Evolutionary conservation across 305 asterid genomes (phyloP).

Genomic region (Plantago lanceolata): DNA sequence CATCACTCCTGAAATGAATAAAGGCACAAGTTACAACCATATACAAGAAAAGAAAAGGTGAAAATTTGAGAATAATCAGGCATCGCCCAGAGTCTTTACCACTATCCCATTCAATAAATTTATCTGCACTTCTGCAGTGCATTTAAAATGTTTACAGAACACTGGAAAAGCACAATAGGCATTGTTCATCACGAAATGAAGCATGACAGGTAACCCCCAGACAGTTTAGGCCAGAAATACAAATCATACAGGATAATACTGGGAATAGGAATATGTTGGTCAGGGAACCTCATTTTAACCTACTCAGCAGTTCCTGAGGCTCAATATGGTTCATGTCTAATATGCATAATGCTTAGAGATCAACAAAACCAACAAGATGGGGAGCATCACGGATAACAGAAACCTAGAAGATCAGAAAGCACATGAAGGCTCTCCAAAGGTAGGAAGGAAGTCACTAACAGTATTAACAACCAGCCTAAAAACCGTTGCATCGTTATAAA

Average conservation of each 20-base stretch:
- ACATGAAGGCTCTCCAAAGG: background rate
- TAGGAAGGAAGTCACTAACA: background rate
- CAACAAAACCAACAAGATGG: background rate
- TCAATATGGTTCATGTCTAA: background rate
- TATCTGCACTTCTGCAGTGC: slow-evolving; percentile 2
- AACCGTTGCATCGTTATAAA: background rate
- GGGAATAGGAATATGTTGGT: background rate
- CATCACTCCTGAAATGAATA: slow-evolving; percentile 61
- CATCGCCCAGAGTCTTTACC: slow-evolving; percentile 10
- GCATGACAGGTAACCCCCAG: background rate
- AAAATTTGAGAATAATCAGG: background rate
- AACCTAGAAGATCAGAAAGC: background rate
- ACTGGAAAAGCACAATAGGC: background rate
- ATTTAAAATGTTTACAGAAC: slow-evolving; percentile 9
- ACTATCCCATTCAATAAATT: slow-evolving; percentile 3
- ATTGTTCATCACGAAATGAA: background rate
- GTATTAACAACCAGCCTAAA: background rate
- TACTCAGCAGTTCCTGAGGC: background rate
- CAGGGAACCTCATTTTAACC: background rate
- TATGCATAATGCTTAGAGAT: background rate
- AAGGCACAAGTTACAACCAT: slow-evolving; percentile 11
- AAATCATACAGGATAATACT: background rate
- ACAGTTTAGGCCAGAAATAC: background rate
- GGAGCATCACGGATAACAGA: background rate
- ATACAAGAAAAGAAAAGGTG: background rate